Evolutionary conservation across 2,329 filamentous ascomycete species (phyloP), one percentile per base, ranked within the genome.

Genomic region (Nemania abortiva): DNA sequence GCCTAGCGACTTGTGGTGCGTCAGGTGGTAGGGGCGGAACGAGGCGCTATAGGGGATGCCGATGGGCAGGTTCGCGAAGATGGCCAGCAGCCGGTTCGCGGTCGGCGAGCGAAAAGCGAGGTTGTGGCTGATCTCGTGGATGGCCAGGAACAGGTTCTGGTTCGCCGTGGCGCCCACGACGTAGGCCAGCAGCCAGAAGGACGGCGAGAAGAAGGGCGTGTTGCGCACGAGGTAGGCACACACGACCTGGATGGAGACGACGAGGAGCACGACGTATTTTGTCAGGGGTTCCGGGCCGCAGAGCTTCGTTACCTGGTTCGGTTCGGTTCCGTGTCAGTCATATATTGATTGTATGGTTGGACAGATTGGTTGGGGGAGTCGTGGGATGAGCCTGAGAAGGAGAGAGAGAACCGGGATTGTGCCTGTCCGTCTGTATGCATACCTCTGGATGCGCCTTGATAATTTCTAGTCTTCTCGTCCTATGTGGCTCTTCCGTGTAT

Each of bases 71-170:
- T 99, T 99, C 70, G 96, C 96, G 79, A 98, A 89, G 70, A 99
- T 92, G 73, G 96, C 96, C 73, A 98, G 87, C 61, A 97, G 79
- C 22, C 96, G 87, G 83, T 99, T 99, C 70, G 90, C 91, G 50
- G 90, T 80, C 1, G 93, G 87, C 29, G 90, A 95, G 74, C 89
- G 90, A 86, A 98, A 98, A 42, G 95, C 96, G 71, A 99, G 86
- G 80, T 99, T 99, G 84, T 99, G 96, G 18, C 94, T 97, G 80
- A 99, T 98, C 83, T 99, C 96, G 84, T 99, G 96, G 78, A 99
- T 99, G 68, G 96, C 94, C 50, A 99, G 90, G 85, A 99, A 99
- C 59, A 98, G 89, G 82, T 99, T 99, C 86, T 99, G 96, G 85
- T 98, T 99, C 63, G 95, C 91, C 0, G 96, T 98, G 34, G 96